Evolutionary conservation across 169 alveolate genomes (phyloP).

Genomic region (Babesia ovis): DNA sequence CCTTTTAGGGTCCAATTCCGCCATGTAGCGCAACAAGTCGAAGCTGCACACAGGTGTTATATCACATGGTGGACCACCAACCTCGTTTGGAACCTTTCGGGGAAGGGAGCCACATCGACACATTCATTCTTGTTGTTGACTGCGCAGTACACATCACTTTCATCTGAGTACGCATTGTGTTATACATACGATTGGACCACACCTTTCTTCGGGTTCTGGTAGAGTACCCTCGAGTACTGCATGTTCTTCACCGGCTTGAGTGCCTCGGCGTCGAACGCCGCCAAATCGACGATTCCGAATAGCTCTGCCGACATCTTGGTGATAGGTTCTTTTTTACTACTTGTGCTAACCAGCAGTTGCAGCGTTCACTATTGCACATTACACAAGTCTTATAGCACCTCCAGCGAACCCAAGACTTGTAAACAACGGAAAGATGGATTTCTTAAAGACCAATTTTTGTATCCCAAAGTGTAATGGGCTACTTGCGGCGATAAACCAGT

Average conservation of each 20-base stretch:
- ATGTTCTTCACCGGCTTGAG: constrained; percentile 12
- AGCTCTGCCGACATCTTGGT: constrained; percentile 7
- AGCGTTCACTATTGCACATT: no score
- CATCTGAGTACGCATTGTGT: constrained; percentile 33
- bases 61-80: neutral
- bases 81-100: constrained; percentile 55
- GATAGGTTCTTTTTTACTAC: no score
- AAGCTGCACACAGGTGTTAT: constrained; percentile 21
- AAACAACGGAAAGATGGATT: no score
- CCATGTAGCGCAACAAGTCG: constrained; percentile 35
- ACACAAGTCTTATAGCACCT: no score
- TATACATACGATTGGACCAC: neutral
- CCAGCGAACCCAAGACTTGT: no score
- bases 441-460: no score
- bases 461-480: no score
- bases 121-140: constrained; percentile 5
- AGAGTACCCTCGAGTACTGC: constrained; percentile 36
- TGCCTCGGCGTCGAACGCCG: neutral
- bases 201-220: constrained; percentile 34
- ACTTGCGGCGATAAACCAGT: no score
- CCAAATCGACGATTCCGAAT: constrained; percentile 8
- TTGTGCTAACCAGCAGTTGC: no score
- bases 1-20: constrained; percentile 17
- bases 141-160: constrained; percentile 58
- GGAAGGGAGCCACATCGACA: constrained; percentile 14